Conservation (phyloP, 768 basidiomycete genomes). For the Chalciporus piperatus region DNA sequence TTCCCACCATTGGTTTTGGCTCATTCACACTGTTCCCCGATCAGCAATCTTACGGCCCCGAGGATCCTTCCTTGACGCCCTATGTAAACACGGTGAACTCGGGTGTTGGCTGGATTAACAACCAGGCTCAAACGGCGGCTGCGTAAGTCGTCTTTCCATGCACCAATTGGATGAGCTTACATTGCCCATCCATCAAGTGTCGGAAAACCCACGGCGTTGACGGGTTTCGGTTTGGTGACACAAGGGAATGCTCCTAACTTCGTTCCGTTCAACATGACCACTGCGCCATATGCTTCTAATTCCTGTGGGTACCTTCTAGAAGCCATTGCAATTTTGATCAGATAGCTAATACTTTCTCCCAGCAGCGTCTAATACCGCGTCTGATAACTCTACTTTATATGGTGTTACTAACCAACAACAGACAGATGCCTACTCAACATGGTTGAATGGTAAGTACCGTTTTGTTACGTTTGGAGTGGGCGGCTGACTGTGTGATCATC, state of each 20-base stretch:
- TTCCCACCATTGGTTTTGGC: constrained; percentile 54
- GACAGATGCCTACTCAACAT: constrained; percentile 50
- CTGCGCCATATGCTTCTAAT: constrained; percentile 40
- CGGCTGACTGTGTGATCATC: constrained; percentile 7
- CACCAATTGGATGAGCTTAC: constrained; percentile 3
- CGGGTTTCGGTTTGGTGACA: constrained; percentile 63
- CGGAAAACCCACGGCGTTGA: constrained; percentile 52
- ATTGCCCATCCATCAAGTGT: constrained; percentile 33
- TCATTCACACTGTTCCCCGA: constrained; percentile 70
- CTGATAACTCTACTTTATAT: constrained; percentile 29
- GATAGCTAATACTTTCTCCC: constrained; percentile 1
- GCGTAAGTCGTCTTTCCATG: constrained; percentile 37
- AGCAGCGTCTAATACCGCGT: constrained; percentile 18
- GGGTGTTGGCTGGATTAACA: constrained; percentile 55
- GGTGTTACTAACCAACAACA: constrained; percentile 55
- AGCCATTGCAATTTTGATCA: background rate
- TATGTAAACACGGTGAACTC: constrained; percentile 52
- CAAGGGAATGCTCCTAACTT: constrained; percentile 50
- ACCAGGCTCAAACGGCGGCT: constrained; percentile 42
- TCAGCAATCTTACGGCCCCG: constrained; percentile 51
- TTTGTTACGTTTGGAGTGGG: background rate
- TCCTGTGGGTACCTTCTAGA: constrained; percentile 17
- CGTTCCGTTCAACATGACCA: constrained; percentile 59
- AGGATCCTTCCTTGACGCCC: constrained; percentile 46
- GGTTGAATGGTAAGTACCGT: constrained; percentile 45